phyloP scores from a whole-genome alignment of 129 eudicot species.

The Ambrosia trifida region DNA sequence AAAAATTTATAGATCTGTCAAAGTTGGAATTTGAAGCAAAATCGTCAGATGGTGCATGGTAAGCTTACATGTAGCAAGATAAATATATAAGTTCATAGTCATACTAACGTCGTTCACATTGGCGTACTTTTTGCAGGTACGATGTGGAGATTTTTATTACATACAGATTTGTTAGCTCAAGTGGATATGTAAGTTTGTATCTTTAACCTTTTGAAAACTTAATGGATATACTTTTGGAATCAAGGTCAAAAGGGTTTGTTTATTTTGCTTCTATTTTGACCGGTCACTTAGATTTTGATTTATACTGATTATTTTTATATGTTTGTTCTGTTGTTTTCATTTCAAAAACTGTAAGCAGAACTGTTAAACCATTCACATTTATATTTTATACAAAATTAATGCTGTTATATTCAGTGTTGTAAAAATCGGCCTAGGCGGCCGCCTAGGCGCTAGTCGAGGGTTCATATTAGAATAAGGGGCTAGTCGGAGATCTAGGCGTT shows the following conservation, averaged over 20 bases:
- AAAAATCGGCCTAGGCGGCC: too few species aligned
- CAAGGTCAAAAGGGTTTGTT: not conserved
- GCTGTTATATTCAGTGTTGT: too few species aligned
- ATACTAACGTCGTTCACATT: not conserved
- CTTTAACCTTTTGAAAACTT: slow-evolving; percentile 6
- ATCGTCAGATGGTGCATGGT: slow-evolving; percentile 93
- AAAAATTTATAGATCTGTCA: slow-evolving; percentile 45
- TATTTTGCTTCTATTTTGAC: not conserved
- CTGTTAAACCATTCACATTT: not conserved
- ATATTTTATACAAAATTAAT: too few species aligned
- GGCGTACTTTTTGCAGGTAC: slow-evolving; percentile 20
- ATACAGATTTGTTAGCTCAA: slow-evolving; percentile 32
- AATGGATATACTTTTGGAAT: not conserved
- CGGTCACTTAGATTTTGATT: not conserved
- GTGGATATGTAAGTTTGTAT: slow-evolving; percentile 33
- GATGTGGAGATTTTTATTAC: slow-evolving; percentile 39
- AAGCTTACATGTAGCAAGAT: slow-evolving; percentile 32
- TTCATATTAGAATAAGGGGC: too few species aligned
- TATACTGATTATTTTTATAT: slow-evolving; percentile 1
- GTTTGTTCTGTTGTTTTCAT: not conserved
- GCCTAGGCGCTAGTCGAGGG: too few species aligned
- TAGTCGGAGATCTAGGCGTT: too few species aligned
- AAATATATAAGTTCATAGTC: not conserved
- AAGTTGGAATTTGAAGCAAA: slow-evolving; percentile 81
- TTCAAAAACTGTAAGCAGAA: not conserved